These are phyloP conservation scores for Ramichloridium luteum DNA, from an alignment of 2,329 filamentous ascomycete genomes.

Conservation along the genomic window DNA sequence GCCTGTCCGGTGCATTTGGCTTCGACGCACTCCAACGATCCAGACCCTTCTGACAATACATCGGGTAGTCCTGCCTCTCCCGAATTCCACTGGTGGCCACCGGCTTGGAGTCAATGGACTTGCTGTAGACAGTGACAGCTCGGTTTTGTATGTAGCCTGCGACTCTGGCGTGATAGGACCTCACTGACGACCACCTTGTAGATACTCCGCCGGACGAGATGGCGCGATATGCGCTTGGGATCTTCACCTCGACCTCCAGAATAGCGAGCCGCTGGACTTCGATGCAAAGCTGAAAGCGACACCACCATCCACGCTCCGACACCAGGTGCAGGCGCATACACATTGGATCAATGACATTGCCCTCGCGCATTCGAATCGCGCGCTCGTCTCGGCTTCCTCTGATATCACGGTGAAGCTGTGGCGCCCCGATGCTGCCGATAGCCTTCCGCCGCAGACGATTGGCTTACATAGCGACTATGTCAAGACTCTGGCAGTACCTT, in stretches of 20 bases:
- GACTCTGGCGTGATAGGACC: constrained; percentile 1
- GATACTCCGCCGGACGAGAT: constrained; percentile 93
- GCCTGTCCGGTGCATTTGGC: too few relatives aligned
- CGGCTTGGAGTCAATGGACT: constrained; percentile 90
- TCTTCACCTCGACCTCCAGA: constrained; percentile 56
- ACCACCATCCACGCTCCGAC: constrained; percentile 42
- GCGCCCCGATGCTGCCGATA: constrained; percentile 57
- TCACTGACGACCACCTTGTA: constrained; percentile 41
- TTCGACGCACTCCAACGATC: too few relatives aligned
- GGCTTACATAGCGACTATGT: constrained; percentile 93
- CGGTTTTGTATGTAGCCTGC: constrained; percentile 54
- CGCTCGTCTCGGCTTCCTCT: constrained; percentile 81
- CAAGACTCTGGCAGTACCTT: constrained; percentile 78
- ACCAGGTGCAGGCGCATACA: constrained; percentile 69
- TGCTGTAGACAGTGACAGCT: constrained; percentile 69
- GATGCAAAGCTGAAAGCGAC: constrained; percentile 22
- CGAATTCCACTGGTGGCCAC: constrained; percentile 62
- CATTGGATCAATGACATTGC: constrained; percentile 94
- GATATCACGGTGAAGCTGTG: constrained; percentile 88
- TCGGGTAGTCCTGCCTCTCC: constrained; percentile 55
- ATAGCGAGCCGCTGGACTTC: constrained; percentile 23
- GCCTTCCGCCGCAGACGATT: constrained; percentile 61
- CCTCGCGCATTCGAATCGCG: constrained; percentile 63
- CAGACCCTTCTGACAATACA: constrained; percentile 7
- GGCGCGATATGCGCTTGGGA: constrained; percentile 96